phyloP scores from a whole-genome alignment of 1,284 basidiomycete species.

The Ceratobasidium sp. region DNA sequence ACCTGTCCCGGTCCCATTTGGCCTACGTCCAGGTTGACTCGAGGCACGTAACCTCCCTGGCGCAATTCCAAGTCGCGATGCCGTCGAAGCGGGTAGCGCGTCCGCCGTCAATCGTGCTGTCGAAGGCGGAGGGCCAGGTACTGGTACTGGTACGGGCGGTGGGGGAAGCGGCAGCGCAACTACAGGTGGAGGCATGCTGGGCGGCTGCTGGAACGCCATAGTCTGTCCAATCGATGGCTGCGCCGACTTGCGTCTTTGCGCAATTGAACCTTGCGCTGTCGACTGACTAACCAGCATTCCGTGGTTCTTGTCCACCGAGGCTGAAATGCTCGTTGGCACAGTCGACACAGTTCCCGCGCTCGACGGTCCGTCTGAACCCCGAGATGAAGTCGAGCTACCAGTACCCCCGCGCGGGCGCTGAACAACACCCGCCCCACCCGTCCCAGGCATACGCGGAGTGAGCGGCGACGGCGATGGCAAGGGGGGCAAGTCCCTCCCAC shows the following conservation, averaged over 20 bases:
- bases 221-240: slow-evolving; percentile 40
- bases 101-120: slow-evolving; percentile 57
- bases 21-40: slow-evolving; percentile 51
- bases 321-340: slow-evolving; percentile 34
- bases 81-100: slow-evolving; percentile 60
- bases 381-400: slow-evolving; percentile 34
- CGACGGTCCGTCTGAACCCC: slow-evolving; percentile 38
- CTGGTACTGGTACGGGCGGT: slow-evolving; percentile 32
- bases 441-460: slow-evolving; percentile 30
- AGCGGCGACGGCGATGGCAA: slow-evolving; percentile 21
- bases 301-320: slow-evolving; percentile 18
- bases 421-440: slow-evolving; percentile 14
- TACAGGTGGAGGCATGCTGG: slow-evolving; percentile 2
- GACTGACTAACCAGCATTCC: slow-evolving; percentile 53
- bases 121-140: slow-evolving; percentile 56
- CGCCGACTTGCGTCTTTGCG: slow-evolving; percentile 67
- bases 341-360: slow-evolving; percentile 40
- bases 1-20: slow-evolving; percentile 73
- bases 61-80: slow-evolving; percentile 54
- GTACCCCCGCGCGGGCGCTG: slow-evolving; percentile 42
- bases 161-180: slow-evolving; percentile 34
- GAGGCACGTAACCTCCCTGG: slow-evolving; percentile 66
- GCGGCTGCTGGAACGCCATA: slow-evolving; percentile 28
- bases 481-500: slow-evolving; percentile 34
- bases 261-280: slow-evolving; percentile 74